Evolutionary conservation across 208 protist genomes (phyloP).

Genomic region (Strigomonas culicis): DNA sequence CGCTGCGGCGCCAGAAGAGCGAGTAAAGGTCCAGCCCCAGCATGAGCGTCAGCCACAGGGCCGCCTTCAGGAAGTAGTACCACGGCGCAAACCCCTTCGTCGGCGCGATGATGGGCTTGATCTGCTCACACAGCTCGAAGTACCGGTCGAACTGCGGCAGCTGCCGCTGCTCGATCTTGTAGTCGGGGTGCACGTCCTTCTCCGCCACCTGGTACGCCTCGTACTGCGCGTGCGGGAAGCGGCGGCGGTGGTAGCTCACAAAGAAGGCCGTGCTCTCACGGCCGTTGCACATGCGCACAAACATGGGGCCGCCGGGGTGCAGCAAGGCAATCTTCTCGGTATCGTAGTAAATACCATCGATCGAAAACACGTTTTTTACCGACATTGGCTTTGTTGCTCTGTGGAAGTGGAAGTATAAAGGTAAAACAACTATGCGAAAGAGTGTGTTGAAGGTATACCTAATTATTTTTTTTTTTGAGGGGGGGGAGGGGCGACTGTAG

Average conservation of each 20-base stretch:
- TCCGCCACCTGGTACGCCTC: constrained; percentile 47
- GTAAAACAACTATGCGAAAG: too few relatives aligned
- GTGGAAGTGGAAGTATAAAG: too few relatives aligned
- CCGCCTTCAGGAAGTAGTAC: constrained; percentile 72
- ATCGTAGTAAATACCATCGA: constrained; percentile 81
- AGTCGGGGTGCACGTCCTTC: constrained; percentile 34
- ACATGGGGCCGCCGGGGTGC: constrained; percentile 66
- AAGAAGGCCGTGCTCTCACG: constrained; percentile 67
- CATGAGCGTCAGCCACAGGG: constrained; percentile 44
- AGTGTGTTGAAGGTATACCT: too few relatives aligned
- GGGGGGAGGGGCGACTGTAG: too few relatives aligned
- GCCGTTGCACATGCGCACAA: constrained; percentile 73
- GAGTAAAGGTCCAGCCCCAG: constrained; percentile 61
- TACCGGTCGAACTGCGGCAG: constrained; percentile 60
- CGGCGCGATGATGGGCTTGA: constrained; percentile 45
- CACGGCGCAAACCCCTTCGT: constrained; percentile 75
- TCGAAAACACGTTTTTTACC: constrained; percentile 41
- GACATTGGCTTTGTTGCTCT: not conserved
- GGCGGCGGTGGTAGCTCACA: constrained; percentile 69
- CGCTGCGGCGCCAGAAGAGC: constrained; percentile 45
- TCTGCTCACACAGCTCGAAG: constrained; percentile 51
- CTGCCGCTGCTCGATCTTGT: constrained; percentile 33
- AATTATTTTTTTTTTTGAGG: too few relatives aligned
- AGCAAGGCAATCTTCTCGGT: constrained; percentile 52
- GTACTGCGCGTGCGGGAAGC: constrained; percentile 69